Base-by-base conservation (phyloP, 2,329 filamentous ascomycete species). In the Aureobasidium sp. region DNA sequence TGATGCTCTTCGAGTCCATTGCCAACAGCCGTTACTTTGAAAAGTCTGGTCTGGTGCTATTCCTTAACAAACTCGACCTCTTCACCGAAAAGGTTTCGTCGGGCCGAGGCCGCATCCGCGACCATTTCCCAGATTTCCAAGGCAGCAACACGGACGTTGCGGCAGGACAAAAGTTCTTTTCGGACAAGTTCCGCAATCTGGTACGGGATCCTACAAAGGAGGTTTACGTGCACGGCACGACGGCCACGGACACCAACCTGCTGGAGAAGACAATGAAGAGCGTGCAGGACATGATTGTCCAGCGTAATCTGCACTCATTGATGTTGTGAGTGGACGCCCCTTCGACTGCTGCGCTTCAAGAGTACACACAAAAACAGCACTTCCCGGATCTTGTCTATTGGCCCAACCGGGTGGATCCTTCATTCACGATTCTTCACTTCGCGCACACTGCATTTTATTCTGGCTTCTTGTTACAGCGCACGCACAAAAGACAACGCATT, bases 61-160 rank as follows among this genome's bases (percentile, higher is more conserved):
- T 88, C 79, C 78, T 89, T 69, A 88, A 88, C 82, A 89, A 89
- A 82, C 87, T 88, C 76, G 86, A 89, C 72, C 79, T 86, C 58
- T 81, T 82, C 74, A 72, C 75, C 57, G 78, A 80, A 64, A 81
- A 81, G 71, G 74, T 82, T 42, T 69, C 71, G 15, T 71, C 75
- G 41, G 77, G 77, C 58, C 74, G 76, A 68, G 76, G 77, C 61
- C 77, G 76, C 2, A 80, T 82, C 68, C 72, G 70, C 66, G 76
- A 77, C 59, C 75, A 79, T 65, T 81, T 81, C 70, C 79, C 79
- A 6, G 78, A 81, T 66, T 81, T 77, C 68, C 72, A 70, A 2
- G 78, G 78, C 61, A 71, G 68, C 31, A 67, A 73, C 39, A 75
- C 72, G 29, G 78, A 81, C 64, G 75, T 80, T 64, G 78, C 78